These are phyloP conservation scores for Phoenix roebelenii DNA, from an alignment of 176 grass and related monocot species.

Conservation along the genomic window DNA sequence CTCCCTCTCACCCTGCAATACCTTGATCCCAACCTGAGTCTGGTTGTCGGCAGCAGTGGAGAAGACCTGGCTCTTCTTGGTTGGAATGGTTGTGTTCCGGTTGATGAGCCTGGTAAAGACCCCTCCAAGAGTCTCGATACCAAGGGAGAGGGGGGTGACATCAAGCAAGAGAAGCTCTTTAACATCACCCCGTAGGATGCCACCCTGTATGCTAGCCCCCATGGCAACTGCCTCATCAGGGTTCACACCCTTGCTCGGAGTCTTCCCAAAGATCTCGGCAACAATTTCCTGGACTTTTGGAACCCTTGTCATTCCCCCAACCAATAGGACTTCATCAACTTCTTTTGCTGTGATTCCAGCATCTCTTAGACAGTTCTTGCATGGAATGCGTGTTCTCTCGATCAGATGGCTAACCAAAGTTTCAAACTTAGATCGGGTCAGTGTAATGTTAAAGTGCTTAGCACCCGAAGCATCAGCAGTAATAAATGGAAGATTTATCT, in stretches of 20 bases:
- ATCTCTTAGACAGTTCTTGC: conserved; percentile 85
- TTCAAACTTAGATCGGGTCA: conserved; percentile 92
- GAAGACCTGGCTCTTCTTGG: conserved; percentile 93
- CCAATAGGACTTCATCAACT: conserved; percentile 83
- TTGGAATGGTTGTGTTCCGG: conserved; percentile 93
- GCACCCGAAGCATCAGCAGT: conserved; percentile 83
- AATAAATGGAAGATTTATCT: conserved; percentile 95
- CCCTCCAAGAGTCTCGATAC: conserved; percentile 91
- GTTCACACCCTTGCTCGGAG: conserved; percentile 94
- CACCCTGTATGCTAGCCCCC: conserved; percentile 84
- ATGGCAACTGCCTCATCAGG: conserved; percentile 97
- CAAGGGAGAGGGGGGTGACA: conserved; percentile 90
- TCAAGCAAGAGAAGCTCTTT: conserved; percentile 98
- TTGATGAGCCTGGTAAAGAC: conserved; percentile 96
- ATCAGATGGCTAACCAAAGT: conserved; percentile 60
- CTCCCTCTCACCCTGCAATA: conserved; percentile 98
- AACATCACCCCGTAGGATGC: conserved; percentile 94
- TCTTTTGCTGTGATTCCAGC: conserved; percentile 81
- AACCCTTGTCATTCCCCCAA: conserved; percentile 98
- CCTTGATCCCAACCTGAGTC: conserved; percentile 76
- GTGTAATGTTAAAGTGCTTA: conserved; percentile 92
- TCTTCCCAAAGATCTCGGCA: conserved; percentile 76
- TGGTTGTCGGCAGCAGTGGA: conserved; percentile 91
- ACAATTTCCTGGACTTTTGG: conserved; percentile 92
- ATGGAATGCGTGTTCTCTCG: conserved; percentile 77